phyloP scores from a whole-genome alignment of 2,329 filamentous ascomycete species.

The Penicillium sp. region DNA sequence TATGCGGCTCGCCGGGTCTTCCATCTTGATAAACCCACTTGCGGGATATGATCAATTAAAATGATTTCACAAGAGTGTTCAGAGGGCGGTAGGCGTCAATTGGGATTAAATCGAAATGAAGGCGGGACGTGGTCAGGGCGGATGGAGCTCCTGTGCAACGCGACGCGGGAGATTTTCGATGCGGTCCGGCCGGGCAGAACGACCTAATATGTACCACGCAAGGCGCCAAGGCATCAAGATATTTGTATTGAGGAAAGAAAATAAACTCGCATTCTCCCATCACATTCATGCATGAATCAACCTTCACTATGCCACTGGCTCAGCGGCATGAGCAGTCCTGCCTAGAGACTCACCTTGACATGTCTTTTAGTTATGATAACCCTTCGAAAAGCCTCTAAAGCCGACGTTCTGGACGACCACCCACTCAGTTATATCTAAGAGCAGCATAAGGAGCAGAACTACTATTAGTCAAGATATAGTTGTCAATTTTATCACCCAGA shows the following conservation, averaged over 20 bases:
- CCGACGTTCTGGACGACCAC: neutral
- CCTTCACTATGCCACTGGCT: no score
- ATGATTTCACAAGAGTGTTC: constrained; percentile 12
- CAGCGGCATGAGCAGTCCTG: no score
- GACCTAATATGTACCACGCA: constrained; percentile 7
- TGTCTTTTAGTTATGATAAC: no score
- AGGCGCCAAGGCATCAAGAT: neutral
- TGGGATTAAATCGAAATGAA: constrained; percentile 10
- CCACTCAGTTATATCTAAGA: no score
- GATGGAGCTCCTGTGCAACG: constrained; percentile 31
- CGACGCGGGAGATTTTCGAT: constrained; percentile 41
- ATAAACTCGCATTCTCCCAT: no score
- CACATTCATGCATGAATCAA: no score
- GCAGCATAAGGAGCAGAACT: no score
- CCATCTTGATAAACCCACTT: constrained; percentile 38
- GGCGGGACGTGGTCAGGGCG: constrained; percentile 12
- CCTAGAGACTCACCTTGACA: no score
- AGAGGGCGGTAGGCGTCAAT: constrained; percentile 1
- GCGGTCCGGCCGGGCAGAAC: constrained; percentile 14
- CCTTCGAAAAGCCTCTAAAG: no score
- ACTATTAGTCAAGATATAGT: neutral
- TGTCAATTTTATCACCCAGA: neutral
- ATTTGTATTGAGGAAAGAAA: neutral
- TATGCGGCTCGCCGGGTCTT: constrained; percentile 49
- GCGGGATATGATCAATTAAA: constrained; percentile 2